Conservation (phyloP, 257 asterid genomes). For the Coffea canephora region DNA sequence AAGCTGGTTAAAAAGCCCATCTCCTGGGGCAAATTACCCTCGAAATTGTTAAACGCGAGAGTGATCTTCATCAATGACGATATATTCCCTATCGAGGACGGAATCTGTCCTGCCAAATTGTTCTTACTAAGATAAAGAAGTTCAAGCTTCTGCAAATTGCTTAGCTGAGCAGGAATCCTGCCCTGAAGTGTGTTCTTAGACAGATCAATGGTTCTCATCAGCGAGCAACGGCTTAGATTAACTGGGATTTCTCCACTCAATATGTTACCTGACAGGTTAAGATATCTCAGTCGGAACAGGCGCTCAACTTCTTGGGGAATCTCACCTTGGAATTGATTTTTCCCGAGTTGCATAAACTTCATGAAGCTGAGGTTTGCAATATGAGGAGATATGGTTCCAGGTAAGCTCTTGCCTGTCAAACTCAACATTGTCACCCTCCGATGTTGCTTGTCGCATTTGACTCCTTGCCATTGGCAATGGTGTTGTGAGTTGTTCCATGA, state of each 20-base stretch:
- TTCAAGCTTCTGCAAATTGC: too few relatives aligned
- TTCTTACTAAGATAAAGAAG: too few relatives aligned
- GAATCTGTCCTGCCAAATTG: not conserved
- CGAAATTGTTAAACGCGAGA: not conserved
- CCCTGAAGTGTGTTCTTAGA: too few relatives aligned
- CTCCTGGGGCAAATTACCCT: conserved; percentile 19
- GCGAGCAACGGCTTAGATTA: too few relatives aligned
- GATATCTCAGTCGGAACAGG: too few relatives aligned
- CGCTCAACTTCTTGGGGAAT: conserved; percentile 23
- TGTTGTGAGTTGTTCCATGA: not conserved
- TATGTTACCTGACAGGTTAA: too few relatives aligned
- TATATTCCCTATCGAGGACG: not conserved
- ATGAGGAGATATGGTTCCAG: conserved; percentile 15
- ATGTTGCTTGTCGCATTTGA: conserved; percentile 19
- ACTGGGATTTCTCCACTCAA: too few relatives aligned
- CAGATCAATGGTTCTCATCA: too few relatives aligned
- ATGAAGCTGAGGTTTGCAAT: conserved; percentile 8
- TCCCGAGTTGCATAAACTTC: conserved; percentile 10
- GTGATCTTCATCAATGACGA: not conserved
- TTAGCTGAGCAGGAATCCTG: too few relatives aligned
- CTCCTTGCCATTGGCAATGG: conserved; percentile 26
- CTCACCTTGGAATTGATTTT: conserved; percentile 24
- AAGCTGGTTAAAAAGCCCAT: not conserved
- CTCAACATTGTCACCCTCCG: conserved; percentile 17
- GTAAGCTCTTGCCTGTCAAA: conserved; percentile 18